Conservation (phyloP, 768 basidiomycete species). For the Grammothele lineata region DNA sequence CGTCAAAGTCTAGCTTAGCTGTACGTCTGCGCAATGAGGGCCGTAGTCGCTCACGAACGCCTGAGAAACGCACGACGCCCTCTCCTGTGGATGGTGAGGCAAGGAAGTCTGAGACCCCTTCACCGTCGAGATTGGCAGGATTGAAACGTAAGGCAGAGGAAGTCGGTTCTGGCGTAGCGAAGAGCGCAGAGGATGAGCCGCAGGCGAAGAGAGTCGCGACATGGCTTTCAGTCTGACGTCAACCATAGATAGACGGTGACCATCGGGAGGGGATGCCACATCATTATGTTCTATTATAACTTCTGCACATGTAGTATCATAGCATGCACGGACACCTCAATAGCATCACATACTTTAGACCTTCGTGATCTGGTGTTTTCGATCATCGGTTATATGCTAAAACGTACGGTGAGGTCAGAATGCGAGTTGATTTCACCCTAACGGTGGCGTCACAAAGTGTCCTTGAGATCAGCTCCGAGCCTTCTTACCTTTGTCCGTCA, state of each 20-base stretch:
- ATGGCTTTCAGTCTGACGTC: slow-evolving; percentile 20
- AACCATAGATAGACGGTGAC: too few species aligned
- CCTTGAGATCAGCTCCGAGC: too few species aligned
- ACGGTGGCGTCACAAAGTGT: too few species aligned
- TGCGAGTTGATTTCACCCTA: too few species aligned
- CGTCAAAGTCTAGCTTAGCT: slow-evolving; percentile 60
- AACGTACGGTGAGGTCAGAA: too few species aligned
- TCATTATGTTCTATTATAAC: slow-evolving; percentile 20
- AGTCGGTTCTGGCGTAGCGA: slow-evolving; percentile 27
- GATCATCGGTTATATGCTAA: too few species aligned
- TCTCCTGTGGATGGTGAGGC: slow-evolving; percentile 7
- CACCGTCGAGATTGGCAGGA: slow-evolving; percentile 51
- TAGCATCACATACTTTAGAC: too few species aligned
- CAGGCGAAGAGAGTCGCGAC: slow-evolving; percentile 67
- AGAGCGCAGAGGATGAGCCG: slow-evolving; percentile 44
- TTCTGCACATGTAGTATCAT: background rate
- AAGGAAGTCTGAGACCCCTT: slow-evolving; percentile 35
- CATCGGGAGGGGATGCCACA: slow-evolving; percentile 18
- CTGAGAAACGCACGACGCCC: slow-evolving; percentile 51
- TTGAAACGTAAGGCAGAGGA: slow-evolving; percentile 75
- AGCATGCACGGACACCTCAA: too few species aligned
- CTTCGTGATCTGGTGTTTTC: too few species aligned
- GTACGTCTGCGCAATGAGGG: slow-evolving; percentile 62
- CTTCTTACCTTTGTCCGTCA: too few species aligned
- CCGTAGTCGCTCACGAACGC: slow-evolving; percentile 72